Percentiles rank a stretch among this genome's conserved stretches.
phyloP scores from a whole-genome alignment of 1,139 yeast genomes.

The Hansenula sp. region DNA sequence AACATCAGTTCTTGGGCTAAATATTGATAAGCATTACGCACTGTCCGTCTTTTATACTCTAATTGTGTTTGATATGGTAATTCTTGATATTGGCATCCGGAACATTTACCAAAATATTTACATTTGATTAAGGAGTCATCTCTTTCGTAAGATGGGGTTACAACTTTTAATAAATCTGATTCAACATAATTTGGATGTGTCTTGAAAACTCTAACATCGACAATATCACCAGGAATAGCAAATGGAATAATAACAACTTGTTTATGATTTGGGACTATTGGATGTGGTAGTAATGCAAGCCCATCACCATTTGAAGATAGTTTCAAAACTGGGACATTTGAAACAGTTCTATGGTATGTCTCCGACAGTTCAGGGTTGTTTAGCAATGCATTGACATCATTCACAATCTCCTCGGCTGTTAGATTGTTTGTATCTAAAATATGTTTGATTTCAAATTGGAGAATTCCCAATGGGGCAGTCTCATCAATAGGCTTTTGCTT shows the following conservation, averaged over 20 bases:
- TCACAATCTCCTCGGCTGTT: conserved; percentile 43
- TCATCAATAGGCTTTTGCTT: conserved; percentile 66
- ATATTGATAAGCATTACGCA: conserved; percentile 75
- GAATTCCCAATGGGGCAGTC: conserved; percentile 78
- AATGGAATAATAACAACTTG: conserved; percentile 72
- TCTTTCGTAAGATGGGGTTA: conserved; percentile 38
- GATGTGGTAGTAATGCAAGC: conserved; percentile 57
- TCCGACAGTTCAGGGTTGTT: conserved; percentile 51
- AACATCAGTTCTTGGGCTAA: conserved; percentile 53
- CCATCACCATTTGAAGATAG: conserved; percentile 83
- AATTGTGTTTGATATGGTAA: conserved; percentile 71
- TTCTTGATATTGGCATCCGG: conserved; percentile 92
- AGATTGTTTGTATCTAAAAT: conserved; percentile 44
- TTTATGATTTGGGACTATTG: conserved; percentile 37
- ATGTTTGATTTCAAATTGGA: conserved; percentile 68
- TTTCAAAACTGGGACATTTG: conserved; percentile 51
- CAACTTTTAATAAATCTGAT: conserved; percentile 64
- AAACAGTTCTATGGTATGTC: conserved; percentile 54
- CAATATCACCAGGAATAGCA: conserved; percentile 82
- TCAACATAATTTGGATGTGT: conserved; percentile 76
- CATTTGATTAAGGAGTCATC: conserved; percentile 59
- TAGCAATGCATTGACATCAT: conserved; percentile 63
- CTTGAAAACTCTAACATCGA: conserved; percentile 65
- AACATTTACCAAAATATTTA: conserved; percentile 74
- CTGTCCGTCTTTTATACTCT: conserved; percentile 66